Evolutionary conservation across 495 filamentous ascomycete genomes (phyloP).

Genomic region (Podospora appendiculata): DNA sequence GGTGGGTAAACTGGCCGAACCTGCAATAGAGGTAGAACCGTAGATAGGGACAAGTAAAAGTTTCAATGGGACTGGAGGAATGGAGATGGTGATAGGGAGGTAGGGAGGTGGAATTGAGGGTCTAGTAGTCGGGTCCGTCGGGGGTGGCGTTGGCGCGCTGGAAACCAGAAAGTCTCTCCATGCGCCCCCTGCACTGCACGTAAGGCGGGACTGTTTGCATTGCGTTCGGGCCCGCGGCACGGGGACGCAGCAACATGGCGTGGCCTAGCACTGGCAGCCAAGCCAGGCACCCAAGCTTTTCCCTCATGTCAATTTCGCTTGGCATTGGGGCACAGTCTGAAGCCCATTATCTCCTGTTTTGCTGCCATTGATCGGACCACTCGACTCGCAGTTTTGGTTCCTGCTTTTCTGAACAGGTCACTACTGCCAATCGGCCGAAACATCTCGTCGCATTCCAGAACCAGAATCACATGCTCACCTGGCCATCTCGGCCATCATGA

Average conservation of each 20-base stretch:
- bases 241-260: neutral
- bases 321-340: neutral
- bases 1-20: neutral
- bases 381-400: neutral
- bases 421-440: too few relatives aligned
- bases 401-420: too few relatives aligned
- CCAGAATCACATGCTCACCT: too few relatives aligned
- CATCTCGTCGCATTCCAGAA: too few relatives aligned
- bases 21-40: too few relatives aligned
- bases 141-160: too few relatives aligned
- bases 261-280: neutral
- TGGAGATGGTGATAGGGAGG: neutral
- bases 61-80: neutral
- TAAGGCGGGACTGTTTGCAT: too few relatives aligned
- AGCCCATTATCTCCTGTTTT: conserved; percentile 4
- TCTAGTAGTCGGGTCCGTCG: neutral
- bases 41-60: too few relatives aligned
- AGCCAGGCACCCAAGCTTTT: neutral
- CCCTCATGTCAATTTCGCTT: conserved; percentile 3
- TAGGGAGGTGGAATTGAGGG: neutral
- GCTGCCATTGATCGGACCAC: neutral
- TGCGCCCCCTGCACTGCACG: too few relatives aligned
- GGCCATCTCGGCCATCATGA: too few relatives aligned
- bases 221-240: neutral
- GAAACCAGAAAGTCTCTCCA: too few relatives aligned